Evolutionary conservation across 2,329 filamentous ascomycete species (phyloP).

Genomic region (Epichloe hybrida): DNA sequence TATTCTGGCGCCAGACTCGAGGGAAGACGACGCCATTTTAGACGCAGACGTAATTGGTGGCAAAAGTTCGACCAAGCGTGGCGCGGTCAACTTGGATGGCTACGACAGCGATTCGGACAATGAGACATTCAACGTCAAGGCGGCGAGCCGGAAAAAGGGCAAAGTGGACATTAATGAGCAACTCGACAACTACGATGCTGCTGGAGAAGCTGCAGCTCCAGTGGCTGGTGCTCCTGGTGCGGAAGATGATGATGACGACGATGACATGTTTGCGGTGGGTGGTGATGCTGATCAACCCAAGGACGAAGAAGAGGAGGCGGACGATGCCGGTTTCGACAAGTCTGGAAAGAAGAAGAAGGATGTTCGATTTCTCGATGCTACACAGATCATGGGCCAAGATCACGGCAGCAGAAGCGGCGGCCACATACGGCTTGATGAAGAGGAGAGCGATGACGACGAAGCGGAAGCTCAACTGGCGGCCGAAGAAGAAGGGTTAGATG

Average conservation of each 20-base stretch:
- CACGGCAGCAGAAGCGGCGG: slow-evolving; percentile 59
- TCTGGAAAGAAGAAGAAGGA: slow-evolving; percentile 46
- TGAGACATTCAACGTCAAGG: slow-evolving; percentile 71
- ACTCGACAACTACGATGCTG: slow-evolving; percentile 40
- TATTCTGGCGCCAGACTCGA: slow-evolving; percentile 70
- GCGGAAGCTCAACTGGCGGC: slow-evolving; percentile 59
- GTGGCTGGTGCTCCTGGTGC: slow-evolving; percentile 13
- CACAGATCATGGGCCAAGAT: slow-evolving; percentile 68
- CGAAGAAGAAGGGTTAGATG: slow-evolving; percentile 64
- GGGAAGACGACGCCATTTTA: slow-evolving; percentile 57
- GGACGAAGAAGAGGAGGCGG: slow-evolving; percentile 31
- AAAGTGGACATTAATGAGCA: slow-evolving; percentile 37
- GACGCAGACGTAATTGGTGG: slow-evolving; percentile 89
- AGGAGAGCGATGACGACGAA: slow-evolving; percentile 46
- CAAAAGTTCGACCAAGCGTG: slow-evolving; percentile 66
- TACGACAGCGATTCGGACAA: slow-evolving; percentile 92
- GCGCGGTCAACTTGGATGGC: slow-evolving; percentile 89
- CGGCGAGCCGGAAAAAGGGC: slow-evolving; percentile 42
- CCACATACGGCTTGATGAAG: slow-evolving; percentile 48
- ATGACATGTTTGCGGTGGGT: slow-evolving; percentile 74
- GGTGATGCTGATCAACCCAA: slow-evolving; percentile 28
- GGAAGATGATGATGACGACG: slow-evolving; percentile 42
- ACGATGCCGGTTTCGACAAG: slow-evolving; percentile 18
- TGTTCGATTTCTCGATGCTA: slow-evolving; percentile 45
- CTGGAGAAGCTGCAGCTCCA: slow-evolving; percentile 26